These are phyloP conservation scores for Cytospora paraplurivora DNA, from an alignment of 2,329 filamentous ascomycete genomes.

Conservation along the genomic window DNA sequence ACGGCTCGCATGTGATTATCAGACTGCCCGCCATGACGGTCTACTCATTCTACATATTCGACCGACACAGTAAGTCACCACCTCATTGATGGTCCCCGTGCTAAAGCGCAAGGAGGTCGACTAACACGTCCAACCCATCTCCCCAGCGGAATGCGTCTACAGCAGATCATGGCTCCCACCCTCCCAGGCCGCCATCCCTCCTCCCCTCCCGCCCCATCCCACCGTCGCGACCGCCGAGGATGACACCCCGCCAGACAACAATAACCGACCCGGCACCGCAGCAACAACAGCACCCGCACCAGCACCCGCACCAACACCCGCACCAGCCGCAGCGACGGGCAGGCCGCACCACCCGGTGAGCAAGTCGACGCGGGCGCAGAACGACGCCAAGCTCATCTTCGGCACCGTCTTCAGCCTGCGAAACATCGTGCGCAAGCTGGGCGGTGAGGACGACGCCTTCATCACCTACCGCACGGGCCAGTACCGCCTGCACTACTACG, in stretches of 20 bases:
- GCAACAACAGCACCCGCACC: slow-evolving; percentile 27
- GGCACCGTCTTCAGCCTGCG: slow-evolving; percentile 94
- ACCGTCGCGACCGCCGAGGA: slow-evolving; percentile 31
- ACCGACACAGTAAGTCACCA: slow-evolving; percentile 79
- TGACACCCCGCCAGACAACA: slow-evolving; percentile 33
- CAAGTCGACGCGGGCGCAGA: slow-evolving; percentile 42
- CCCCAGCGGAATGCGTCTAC: slow-evolving; percentile 93
- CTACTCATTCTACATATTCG: slow-evolving; percentile 98
- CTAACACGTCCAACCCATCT: slow-evolving; percentile 13
- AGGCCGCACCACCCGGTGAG: neutral
- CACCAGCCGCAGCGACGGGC: slow-evolving; percentile 24
- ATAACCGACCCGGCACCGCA: slow-evolving; percentile 42
- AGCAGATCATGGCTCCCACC: slow-evolving; percentile 76
- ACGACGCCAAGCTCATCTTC: slow-evolving; percentile 97
- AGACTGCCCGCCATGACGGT: slow-evolving; percentile 70
- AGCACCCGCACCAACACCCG: slow-evolving; percentile 18
- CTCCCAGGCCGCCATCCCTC: slow-evolving; percentile 44
- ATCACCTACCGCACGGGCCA: slow-evolving; percentile 90
- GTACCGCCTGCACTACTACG: slow-evolving; percentile 99
- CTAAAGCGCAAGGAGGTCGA: neutral
- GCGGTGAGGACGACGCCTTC: slow-evolving; percentile 92
- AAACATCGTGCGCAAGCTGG: slow-evolving; percentile 95
- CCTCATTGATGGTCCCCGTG: slow-evolving; percentile 2
- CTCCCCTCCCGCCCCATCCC: slow-evolving; percentile 37
- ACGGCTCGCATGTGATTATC: slow-evolving; percentile 20